A percentile compares a stretch with the other conserved stretches of the same genome.
Conservation (phyloP, 768 basidiomycete genomes). For the Leccinum aurantiacum region DNA sequence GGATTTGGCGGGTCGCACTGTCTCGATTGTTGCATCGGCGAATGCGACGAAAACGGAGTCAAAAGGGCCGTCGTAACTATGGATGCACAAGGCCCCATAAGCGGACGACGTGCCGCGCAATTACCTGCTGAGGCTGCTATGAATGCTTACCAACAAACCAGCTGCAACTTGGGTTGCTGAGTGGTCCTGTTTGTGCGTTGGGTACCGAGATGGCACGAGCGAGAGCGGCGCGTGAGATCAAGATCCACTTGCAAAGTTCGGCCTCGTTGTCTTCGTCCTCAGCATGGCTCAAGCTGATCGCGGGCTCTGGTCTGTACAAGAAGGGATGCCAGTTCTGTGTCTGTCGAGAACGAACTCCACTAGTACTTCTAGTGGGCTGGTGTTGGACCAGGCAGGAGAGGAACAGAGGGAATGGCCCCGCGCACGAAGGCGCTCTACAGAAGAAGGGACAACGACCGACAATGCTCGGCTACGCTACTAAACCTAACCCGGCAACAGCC, state of each 20-base stretch:
- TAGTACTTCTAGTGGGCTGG: background rate
- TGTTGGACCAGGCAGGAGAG: background rate
- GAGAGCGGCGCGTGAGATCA: slow-evolving; percentile 21
- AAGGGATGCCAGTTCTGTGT: background rate
- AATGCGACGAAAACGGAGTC: slow-evolving; percentile 31
- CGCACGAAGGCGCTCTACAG: no score
- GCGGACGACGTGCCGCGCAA: slow-evolving; percentile 40
- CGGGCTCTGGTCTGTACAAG: no score
- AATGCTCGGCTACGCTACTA: no score
- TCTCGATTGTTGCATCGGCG: slow-evolving; percentile 53
- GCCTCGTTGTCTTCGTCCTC: no score
- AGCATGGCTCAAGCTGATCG: background rate
- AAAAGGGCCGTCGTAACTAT: slow-evolving; percentile 17
- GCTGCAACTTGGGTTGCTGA: background rate
- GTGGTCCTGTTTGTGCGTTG: no score
- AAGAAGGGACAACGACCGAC: no score
- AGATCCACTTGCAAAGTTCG: slow-evolving; percentile 9
- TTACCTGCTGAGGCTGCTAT: slow-evolving; percentile 62
- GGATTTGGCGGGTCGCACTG: slow-evolving; percentile 61
- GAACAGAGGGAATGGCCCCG: no score
- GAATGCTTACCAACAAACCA: slow-evolving; percentile 58
- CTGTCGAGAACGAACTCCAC: background rate
- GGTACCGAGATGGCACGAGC: slow-evolving; percentile 12
- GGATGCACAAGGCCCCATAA: slow-evolving; percentile 46
- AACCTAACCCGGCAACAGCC: no score